Conservation (phyloP, 306 rosid genomes). For the Cucurbita moschata region DNA sequence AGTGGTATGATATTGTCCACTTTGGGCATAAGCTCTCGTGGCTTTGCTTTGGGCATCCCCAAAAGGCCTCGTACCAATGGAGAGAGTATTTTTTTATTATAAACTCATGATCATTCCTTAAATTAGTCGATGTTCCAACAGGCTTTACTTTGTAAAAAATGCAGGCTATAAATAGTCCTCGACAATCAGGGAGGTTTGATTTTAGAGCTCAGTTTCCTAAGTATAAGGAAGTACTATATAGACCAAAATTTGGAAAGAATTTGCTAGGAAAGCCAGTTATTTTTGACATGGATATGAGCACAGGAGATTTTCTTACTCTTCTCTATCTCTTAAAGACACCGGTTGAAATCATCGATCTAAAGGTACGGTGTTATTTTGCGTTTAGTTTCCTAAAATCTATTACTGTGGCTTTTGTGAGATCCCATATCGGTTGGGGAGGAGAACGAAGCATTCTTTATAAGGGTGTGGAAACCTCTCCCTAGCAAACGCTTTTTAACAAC, state of each 20-base stretch:
- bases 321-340: conserved; percentile 74
- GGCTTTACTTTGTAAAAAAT: not conserved
- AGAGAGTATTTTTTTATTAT: too few relatives aligned
- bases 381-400: not conserved
- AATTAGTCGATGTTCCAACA: too few relatives aligned
- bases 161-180: conserved; percentile 32
- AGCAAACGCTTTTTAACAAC: too few relatives aligned
- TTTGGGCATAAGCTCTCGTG: too few relatives aligned
- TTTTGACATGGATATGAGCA: conserved; percentile 96
- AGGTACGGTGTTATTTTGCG: conserved; percentile 29
- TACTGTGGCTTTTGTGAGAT: too few relatives aligned
- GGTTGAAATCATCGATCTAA: conserved; percentile 55
- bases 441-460: too few relatives aligned
- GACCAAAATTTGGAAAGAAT: conserved; percentile 36
- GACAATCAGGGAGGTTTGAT: conserved; percentile 55
- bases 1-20: too few relatives aligned
- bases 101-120: too few relatives aligned
- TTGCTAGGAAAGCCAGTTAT: conserved; percentile 59
- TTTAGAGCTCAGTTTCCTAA: conserved; percentile 65
- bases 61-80: too few relatives aligned
- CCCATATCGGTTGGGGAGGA: too few relatives aligned
- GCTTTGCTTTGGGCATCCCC: too few relatives aligned
- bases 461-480: too few relatives aligned
- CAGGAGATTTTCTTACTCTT: conserved; percentile 76
- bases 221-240: conserved; percentile 50